phyloP scores from a whole-genome alignment of 768 basidiomycete genomes.

The Lactifluus piperatus region DNA sequence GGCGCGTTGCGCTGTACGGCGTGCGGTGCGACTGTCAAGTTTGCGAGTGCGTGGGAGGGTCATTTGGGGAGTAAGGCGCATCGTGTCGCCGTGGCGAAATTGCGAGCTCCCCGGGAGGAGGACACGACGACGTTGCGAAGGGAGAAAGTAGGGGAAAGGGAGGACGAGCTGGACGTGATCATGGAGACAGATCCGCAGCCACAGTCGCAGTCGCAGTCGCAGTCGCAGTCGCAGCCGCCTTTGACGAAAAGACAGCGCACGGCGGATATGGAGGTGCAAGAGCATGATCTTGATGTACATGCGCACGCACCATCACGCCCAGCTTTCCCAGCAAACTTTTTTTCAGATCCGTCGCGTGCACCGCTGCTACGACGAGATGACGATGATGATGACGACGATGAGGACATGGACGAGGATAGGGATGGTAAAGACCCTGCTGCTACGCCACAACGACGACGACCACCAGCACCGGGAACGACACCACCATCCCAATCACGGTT shows the following conservation, averaged over 20 bases:
- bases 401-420: slow-evolving; percentile 5
- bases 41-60: slow-evolving; percentile 80
- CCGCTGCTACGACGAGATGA: slow-evolving; percentile 35
- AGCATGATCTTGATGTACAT: too few relatives aligned
- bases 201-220: too few relatives aligned
- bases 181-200: slow-evolving; percentile 24
- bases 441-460: slow-evolving; percentile 15
- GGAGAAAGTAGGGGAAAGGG: slow-evolving; percentile 29
- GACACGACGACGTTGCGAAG: too few relatives aligned
- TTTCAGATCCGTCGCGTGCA: slow-evolving; percentile 62
- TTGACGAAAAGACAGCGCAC: slow-evolving; percentile 28
- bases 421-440: neutral
- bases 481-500: slow-evolving; percentile 30
- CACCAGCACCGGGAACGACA: slow-evolving; percentile 21
- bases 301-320: slow-evolving; percentile 1
- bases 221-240: too few relatives aligned
- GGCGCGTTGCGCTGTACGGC: slow-evolving; percentile 65
- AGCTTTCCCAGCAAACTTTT: slow-evolving; percentile 60
- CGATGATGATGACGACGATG: slow-evolving; percentile 26
- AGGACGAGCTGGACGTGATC: slow-evolving; percentile 23
- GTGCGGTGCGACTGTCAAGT: slow-evolving; percentile 57
- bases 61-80: slow-evolving; percentile 78
- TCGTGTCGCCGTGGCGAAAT: slow-evolving; percentile 51
- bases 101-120: slow-evolving; percentile 44
- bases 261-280: too few relatives aligned